Evolutionary conservation across 768 basidiomycete species (phyloP).

Genomic region (Mycena kentingensis): DNA sequence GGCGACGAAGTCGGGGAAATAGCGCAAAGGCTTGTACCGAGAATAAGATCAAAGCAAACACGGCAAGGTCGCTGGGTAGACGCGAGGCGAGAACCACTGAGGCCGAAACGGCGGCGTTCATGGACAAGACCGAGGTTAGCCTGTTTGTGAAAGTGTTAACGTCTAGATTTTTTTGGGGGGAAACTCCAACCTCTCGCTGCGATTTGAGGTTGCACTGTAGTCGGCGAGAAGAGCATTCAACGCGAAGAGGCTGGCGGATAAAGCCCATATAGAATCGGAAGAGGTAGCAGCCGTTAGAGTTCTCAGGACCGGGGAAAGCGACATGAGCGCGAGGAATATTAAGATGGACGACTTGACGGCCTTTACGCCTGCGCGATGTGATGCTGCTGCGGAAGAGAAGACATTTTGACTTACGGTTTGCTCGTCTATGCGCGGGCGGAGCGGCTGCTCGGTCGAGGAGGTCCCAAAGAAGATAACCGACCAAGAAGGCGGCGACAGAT

Average conservation of each 20-base stretch:
- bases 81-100: conserved; percentile 93
- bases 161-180: conserved; percentile 25
- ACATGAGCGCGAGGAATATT: conserved; percentile 86
- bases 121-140: conserved; percentile 80
- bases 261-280: conserved; percentile 95
- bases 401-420: conserved; percentile 34
- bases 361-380: conserved; percentile 57
- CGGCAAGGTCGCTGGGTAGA: conserved; percentile 76
- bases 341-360: conserved; percentile 79
- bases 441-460: conserved; percentile 41
- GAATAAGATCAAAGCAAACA: conserved; percentile 87
- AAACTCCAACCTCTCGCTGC: conserved; percentile 57
- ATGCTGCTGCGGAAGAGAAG: conserved; percentile 8
- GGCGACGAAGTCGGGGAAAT: conserved; percentile 76
- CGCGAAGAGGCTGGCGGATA: conserved; percentile 82
- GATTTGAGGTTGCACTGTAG: conserved; percentile 57
- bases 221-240: conserved; percentile 84
- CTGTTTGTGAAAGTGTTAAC: conserved; percentile 43
- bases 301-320: conserved; percentile 86
- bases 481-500: conserved; percentile 59
- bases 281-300: conserved; percentile 95
- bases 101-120: conserved; percentile 90
- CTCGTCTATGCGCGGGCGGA: conserved; percentile 26
- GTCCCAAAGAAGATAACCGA: conserved; percentile 68
- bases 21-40: conserved; percentile 83